Base-by-base conservation (phyloP, 371 early-diverging fungal species). In the Batkoa obscura region DNA sequence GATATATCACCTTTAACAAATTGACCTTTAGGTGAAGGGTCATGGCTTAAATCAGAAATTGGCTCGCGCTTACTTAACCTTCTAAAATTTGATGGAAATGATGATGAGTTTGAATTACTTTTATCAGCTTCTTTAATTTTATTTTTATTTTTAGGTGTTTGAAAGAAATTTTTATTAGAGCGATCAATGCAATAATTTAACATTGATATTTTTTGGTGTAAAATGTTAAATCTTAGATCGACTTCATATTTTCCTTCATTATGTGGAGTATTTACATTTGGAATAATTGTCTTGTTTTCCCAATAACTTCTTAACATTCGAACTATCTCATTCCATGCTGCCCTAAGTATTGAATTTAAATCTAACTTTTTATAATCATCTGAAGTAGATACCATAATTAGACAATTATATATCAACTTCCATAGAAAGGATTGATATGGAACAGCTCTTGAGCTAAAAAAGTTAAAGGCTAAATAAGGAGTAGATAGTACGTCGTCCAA, bases 191-290 rank as follows among this genome's bases (percentile, higher is more conserved):
- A 90, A 60, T 83, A 88, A 59, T 90, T 89, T 41, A 93, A 62
- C 90, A 93, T 88, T 49, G 82, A 76, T n/a, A 93, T 64, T 56
- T 93, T 93, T 72, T 92, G 93, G 58, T 88, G 80, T 2, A 88
- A 51, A 32, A 90, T 64, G 50, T 73, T 78, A 56, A 74, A 83
- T 8, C 81, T 65, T 49, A 89, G 64, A 58, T 89, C 88, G 10
- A 90, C 76, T 0, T 72, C 75, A 32, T 70, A 65, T 3, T 62
- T 64, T 23, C 57, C 56, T 23, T 57, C 15, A n/a, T 38, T 55
- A 0, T 57, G 58, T 30, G 32, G 65, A 2, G 68, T 62, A 35
- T 69, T 69, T 9, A 82, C 62, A 43, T 71, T 65, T 3, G 82
- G 86, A 45, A 84, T 69, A 3, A 74, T 62, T 10, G 64, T 58